These are phyloP conservation scores for Ustilago nuda DNA, from an alignment of 1,284 basidiomycete genomes.

Conservation along the genomic window DNA sequence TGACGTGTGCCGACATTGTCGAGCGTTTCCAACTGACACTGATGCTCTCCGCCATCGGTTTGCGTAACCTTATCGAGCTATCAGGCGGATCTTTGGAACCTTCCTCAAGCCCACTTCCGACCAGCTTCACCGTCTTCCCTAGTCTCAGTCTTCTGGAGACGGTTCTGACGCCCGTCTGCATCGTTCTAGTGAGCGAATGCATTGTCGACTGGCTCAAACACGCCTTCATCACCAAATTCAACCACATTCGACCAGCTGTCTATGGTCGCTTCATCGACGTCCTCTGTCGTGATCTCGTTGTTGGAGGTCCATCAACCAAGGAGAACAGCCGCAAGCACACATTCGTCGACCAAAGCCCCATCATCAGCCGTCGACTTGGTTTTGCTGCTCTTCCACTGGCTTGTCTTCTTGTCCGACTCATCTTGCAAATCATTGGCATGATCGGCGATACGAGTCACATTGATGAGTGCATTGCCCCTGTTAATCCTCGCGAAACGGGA, in stretches of 20 bases:
- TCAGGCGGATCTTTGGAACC: slow-evolving; percentile 73
- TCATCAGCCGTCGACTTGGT: slow-evolving; percentile 91
- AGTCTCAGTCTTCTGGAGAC: slow-evolving; percentile 76
- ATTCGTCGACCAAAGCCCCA: slow-evolving; percentile 94
- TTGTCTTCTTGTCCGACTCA: slow-evolving; percentile 88
- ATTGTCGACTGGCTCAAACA: slow-evolving; percentile 99
- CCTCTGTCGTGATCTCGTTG: slow-evolving; percentile 90
- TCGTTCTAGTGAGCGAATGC: slow-evolving; percentile 91
- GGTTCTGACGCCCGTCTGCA: slow-evolving; percentile 90
- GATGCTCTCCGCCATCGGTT: slow-evolving; percentile 91
- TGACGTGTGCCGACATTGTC: slow-evolving; percentile 89
- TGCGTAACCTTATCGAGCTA: slow-evolving; percentile 94
- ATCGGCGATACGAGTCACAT: slow-evolving; percentile 72
- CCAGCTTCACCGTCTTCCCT: slow-evolving; percentile 69
- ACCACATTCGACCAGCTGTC: slow-evolving; percentile 85
- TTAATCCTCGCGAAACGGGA: slow-evolving; percentile 25
- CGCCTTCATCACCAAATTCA: slow-evolving; percentile 98
- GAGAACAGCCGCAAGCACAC: slow-evolving; percentile 74
- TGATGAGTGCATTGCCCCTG: slow-evolving; percentile 68
- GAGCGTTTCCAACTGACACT: slow-evolving; percentile 93
- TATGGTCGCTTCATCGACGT: slow-evolving; percentile 97
- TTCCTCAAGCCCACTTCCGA: slow-evolving; percentile 74
- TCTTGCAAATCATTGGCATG: slow-evolving; percentile 79
- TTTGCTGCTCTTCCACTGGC: slow-evolving; percentile 93
- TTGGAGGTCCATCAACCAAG: slow-evolving; percentile 75